phyloP scores from a whole-genome alignment of 78 protist genomes.

The Capsaspora owczarzaki region DNA sequence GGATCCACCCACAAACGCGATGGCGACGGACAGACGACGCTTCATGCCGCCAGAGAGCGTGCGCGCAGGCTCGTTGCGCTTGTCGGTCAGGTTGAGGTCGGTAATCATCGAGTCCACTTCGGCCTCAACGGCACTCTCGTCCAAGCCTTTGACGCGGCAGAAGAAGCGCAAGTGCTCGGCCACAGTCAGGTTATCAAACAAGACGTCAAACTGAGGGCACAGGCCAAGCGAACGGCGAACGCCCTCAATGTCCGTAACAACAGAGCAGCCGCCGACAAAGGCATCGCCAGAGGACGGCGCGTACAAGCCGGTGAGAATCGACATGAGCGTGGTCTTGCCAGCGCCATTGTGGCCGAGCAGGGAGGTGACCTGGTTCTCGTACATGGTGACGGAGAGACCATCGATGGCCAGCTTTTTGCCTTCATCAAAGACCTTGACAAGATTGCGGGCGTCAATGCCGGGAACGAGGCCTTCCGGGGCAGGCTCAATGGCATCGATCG shows the following conservation, averaged over 20 bases:
- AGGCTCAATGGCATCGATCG: neutral
- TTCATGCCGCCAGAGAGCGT: slow-evolving; percentile 61
- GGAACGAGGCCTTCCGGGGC: neutral
- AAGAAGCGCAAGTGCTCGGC: slow-evolving; percentile 47
- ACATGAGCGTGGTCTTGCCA: slow-evolving; percentile 57
- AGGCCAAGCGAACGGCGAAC: slow-evolving; percentile 46
- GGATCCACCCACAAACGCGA: slow-evolving; percentile 49
- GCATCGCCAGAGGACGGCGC: slow-evolving; percentile 68
- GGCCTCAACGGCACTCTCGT: neutral
- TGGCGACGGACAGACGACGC: slow-evolving; percentile 55
- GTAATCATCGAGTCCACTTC: neutral
- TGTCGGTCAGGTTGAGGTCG: neutral
- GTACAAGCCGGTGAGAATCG: slow-evolving; percentile 66
- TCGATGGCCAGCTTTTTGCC: neutral
- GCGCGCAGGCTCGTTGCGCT: neutral
- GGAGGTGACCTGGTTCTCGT: slow-evolving; percentile 25
- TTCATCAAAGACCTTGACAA: neutral
- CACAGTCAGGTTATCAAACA: slow-evolving; percentile 57
- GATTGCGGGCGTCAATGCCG: neutral
- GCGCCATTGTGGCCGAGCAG: slow-evolving; percentile 48
- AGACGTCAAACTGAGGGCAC: slow-evolving; percentile 79
- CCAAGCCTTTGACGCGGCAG: slow-evolving; percentile 36
- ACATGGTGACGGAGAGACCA: slow-evolving; percentile 2
- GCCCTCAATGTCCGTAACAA: slow-evolving; percentile 5
- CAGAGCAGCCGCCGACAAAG: slow-evolving; percentile 44